A percentile compares a stretch with the other conserved stretches of the same genome.
Evolutionary conservation across 1,139 yeast species (phyloP).

Genomic region (Taiozyma sp.): DNA sequence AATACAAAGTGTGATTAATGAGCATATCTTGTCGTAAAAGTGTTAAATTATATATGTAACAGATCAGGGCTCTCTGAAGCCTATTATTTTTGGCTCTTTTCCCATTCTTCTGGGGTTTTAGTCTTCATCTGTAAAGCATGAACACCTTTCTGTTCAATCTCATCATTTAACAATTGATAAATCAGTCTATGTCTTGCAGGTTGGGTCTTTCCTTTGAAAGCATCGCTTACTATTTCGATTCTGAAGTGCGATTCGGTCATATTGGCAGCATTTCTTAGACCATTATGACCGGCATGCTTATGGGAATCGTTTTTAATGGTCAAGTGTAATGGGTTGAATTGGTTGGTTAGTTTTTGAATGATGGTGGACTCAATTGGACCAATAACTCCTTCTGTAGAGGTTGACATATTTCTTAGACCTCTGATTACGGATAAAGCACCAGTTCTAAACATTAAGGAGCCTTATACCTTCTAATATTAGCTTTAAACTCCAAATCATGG

Average conservation of each 20-base stretch:
- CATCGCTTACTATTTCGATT: slow-evolving; percentile 63
- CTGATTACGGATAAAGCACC: background rate
- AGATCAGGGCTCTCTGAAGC: too few relatives aligned
- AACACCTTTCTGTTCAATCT: slow-evolving; percentile 62
- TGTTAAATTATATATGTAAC: too few relatives aligned
- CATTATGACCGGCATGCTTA: slow-evolving; percentile 86
- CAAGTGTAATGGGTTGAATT: slow-evolving; percentile 37
- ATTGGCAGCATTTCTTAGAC: slow-evolving; percentile 69
- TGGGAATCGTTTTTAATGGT: slow-evolving; percentile 69
- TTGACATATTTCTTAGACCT: slow-evolving; percentile 17
- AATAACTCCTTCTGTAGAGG: slow-evolving; percentile 18
- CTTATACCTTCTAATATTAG: too few relatives aligned
- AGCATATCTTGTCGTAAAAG: background rate
- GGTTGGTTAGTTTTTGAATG: slow-evolving; percentile 31
- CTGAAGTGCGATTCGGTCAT: slow-evolving; percentile 82
- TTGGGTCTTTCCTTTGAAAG: slow-evolving; percentile 58
- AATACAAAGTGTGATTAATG: background rate
- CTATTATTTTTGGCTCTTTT: slow-evolving; percentile 22
- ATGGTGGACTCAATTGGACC: slow-evolving; percentile 43
- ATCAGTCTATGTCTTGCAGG: slow-evolving; percentile 80
- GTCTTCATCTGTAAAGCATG: slow-evolving; percentile 90
- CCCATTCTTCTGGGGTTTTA: slow-evolving; percentile 63
- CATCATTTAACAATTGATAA: slow-evolving; percentile 65
- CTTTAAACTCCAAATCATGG: too few relatives aligned
- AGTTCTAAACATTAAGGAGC: background rate